A percentile compares a stretch with the other conserved stretches of the same genome.
Evolutionary conservation across 345 rosid species (phyloP).

Genomic region (Noccaea caerulescens): DNA sequence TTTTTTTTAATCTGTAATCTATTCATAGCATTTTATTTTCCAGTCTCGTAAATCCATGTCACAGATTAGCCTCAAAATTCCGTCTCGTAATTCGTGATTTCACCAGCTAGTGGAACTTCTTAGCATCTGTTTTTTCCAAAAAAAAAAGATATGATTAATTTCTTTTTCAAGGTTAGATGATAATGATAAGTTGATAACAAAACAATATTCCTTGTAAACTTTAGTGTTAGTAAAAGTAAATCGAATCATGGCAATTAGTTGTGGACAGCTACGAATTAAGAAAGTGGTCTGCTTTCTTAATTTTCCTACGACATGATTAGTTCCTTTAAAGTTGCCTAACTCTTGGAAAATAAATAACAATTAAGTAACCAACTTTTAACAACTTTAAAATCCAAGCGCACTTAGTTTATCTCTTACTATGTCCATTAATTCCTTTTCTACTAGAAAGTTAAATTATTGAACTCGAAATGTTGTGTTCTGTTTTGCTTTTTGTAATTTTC

Average conservation of each 20-base stretch:
- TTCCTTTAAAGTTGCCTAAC: slow-evolving; percentile 18
- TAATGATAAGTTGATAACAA: neutral
- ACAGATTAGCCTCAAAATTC: slow-evolving; percentile 9
- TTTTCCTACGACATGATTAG: slow-evolving; percentile 5
- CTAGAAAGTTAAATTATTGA: slow-evolving; percentile 2
- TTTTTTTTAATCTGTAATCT: neutral
- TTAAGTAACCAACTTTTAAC: slow-evolving; percentile 22
- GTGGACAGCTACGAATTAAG: slow-evolving; percentile 36
- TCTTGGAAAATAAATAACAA: slow-evolving; percentile 17
- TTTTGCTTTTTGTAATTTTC: slow-evolving; percentile 1
- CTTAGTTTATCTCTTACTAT: neutral
- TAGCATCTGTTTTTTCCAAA: neutral
- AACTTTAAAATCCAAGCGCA: neutral
- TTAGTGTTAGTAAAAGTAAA: slow-evolving; percentile 25
- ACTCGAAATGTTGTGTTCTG: slow-evolving; percentile 21
- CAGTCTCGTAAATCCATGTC: neutral
- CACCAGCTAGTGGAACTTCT: neutral
- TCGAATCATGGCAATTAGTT: slow-evolving; percentile 33
- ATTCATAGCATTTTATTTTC: too few species aligned
- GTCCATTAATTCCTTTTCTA: neutral
- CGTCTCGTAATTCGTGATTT: neutral
- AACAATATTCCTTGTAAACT: slow-evolving; percentile 1
- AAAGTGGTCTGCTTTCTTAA: slow-evolving; percentile 36
- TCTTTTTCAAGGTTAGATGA: neutral
- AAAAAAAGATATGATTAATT: slow-evolving; percentile 2